phyloP scores from a whole-genome alignment of 1,284 basidiomycete species.

The Marasmius tenuissimus region DNA sequence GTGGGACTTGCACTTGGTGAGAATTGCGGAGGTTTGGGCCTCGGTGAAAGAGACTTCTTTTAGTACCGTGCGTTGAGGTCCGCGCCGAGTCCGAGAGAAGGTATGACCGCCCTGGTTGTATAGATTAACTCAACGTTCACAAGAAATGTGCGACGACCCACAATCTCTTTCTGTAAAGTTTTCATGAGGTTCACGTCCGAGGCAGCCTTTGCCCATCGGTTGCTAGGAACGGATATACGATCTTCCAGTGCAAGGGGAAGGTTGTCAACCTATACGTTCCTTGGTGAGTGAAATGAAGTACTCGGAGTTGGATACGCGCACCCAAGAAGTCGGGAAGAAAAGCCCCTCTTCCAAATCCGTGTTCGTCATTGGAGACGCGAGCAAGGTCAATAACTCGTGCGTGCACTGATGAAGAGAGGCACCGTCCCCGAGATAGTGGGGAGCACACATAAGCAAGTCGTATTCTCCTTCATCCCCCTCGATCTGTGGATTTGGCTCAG shows the following conservation, averaged over 20 bases:
- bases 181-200: conserved; percentile 36
- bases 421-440: conserved; percentile 50
- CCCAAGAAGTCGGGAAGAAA: conserved; percentile 23
- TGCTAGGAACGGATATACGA: conserved; percentile 20
- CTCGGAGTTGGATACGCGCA: neutral
- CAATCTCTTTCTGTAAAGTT: conserved; percentile 33
- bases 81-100: conserved; percentile 30
- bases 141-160: conserved; percentile 14
- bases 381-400: conserved; percentile 42
- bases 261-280: conserved; percentile 18
- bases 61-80: conserved; percentile 35
- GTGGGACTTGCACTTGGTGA: conserved; percentile 41
- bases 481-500: conserved; percentile 18
- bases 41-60: conserved; percentile 34
- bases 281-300: conserved; percentile 4
- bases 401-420: conserved; percentile 46
- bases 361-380: conserved; percentile 26
- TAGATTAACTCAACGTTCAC: neutral
- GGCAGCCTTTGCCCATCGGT: conserved; percentile 24
- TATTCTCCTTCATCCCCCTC: conserved; percentile 21
- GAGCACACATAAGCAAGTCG: conserved; percentile 42
- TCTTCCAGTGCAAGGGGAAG: conserved; percentile 30
- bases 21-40: conserved; percentile 30
- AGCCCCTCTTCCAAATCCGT: conserved; percentile 22
- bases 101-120: conserved; percentile 38